phyloP scores from a whole-genome alignment of 495 filamentous ascomycete species.

The Daldinia vernicosa region DNA sequence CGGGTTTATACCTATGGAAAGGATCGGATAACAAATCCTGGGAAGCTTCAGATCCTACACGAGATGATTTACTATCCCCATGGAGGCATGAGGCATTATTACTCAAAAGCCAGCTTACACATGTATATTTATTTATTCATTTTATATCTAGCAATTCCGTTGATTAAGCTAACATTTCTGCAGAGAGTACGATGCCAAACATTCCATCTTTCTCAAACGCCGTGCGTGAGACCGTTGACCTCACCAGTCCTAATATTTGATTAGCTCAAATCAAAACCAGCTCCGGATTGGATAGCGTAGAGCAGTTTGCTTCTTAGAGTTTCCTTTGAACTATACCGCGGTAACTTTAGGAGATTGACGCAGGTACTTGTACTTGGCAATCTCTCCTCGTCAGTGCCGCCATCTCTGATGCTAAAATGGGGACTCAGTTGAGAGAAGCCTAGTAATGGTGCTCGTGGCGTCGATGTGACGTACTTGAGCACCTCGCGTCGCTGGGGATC shows the following conservation, averaged over 20 bases:
- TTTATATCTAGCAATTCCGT: background rate
- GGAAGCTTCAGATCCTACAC: background rate
- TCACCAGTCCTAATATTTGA: background rate
- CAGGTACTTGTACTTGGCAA: constrained; percentile 96
- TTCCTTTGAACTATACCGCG: constrained; percentile 73
- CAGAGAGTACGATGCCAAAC: background rate
- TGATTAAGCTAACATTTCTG: background rate
- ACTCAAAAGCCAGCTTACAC: background rate
- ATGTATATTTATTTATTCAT: background rate
- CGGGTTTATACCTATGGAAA: background rate
- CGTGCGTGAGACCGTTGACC: background rate
- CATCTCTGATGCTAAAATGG: constrained; percentile 88
- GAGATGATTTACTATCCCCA: background rate
- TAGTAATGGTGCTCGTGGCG: constrained; percentile 87
- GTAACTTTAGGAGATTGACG: constrained; percentile 94
- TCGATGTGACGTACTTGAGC: constrained; percentile 94
- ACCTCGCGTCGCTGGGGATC: constrained; percentile 84
- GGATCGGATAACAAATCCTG: background rate
- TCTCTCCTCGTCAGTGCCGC: constrained; percentile 77
- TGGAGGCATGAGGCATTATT: background rate
- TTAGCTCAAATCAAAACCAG: constrained; percentile 92
- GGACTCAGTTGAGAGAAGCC: constrained; percentile 90
- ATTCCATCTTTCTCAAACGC: background rate
- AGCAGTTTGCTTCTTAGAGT: constrained; percentile 79
- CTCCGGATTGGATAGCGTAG: constrained; percentile 90